Percentiles rank a stretch among this genome's conserved stretches.
phyloP scores from a whole-genome alignment of 2,329 filamentous ascomycete species.

The Monosporascus sp. region DNA sequence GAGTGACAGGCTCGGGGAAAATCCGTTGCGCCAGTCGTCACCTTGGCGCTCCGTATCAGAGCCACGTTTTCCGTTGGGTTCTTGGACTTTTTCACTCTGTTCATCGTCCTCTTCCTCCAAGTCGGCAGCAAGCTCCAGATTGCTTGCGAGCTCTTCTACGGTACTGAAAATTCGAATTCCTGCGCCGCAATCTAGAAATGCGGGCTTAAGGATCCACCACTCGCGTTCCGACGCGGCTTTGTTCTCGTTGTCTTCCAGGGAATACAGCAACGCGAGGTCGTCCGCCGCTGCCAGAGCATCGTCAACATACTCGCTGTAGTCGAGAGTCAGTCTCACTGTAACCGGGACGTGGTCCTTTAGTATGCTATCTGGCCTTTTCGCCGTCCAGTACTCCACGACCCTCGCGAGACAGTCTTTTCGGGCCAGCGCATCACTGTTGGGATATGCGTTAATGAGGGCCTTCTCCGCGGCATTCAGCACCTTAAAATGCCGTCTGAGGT shows the following conservation, averaged over 20 bases:
- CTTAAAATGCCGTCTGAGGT: conserved; percentile 28
- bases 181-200: conserved; percentile 33
- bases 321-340: conserved; percentile 29
- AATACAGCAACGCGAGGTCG: conserved; percentile 28
- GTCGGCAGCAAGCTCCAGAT: conserved; percentile 30
- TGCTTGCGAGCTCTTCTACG: conserved; percentile 27
- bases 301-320: conserved; percentile 34
- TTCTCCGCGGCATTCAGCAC: conserved; percentile 22
- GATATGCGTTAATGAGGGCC: conserved; percentile 32
- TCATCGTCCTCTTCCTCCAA: conserved; percentile 24
- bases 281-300: conserved; percentile 31
- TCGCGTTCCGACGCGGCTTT: conserved; percentile 23
- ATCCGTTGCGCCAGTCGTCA: background rate
- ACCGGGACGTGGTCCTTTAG: conserved; percentile 25
- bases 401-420: conserved; percentile 31
- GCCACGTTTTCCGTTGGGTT: conserved; percentile 2
- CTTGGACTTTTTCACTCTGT: conserved; percentile 10
- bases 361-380: conserved; percentile 28
- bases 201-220: conserved; percentile 36
- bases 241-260: conserved; percentile 28
- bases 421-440: conserved; percentile 32
- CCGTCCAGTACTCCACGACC: conserved; percentile 31
- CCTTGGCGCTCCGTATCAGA: conserved; percentile 1
- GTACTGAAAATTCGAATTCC: conserved; percentile 35
- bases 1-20: conserved; percentile 16